Evolutionary conservation across 345 rosid genomes (phyloP), one percentile per base, ranked within the genome.

Genomic region (Anacardium occidentale): DNA sequence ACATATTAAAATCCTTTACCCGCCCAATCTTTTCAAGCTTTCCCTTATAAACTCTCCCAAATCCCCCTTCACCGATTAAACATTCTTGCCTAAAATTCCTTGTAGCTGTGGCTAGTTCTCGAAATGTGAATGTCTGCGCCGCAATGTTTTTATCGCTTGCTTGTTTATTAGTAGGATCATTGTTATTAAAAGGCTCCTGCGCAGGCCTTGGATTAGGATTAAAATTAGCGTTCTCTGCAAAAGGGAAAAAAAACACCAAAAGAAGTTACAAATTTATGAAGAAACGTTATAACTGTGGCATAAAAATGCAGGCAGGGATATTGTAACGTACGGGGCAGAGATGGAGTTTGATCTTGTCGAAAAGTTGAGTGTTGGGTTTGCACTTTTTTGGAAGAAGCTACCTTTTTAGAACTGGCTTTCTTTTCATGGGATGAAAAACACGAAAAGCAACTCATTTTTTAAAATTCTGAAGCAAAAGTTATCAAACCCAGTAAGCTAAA

Each of bases 21-120:
- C 82, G 90, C 71, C 83, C 86, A 25, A 71, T 78, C 59, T 85
- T 89, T n/a, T 85, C 95, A 34, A 94, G 86, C 55, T 77, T 84
- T n/a, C 97, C 98, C 67, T 87, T 94, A 74, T 92, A 94, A 75
- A 94, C 98, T 70, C 98, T 85, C 0, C 98, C 98, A 10, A 94
- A 94, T 63, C 98, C 97, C 11, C 98, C 98, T 86, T 94, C 98
- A 24, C 98, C 98, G 3, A 92, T 86, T 34, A 94, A 71, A 80
- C 98, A 94, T 78, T 90, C 98, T 65, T 87, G 92, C 66, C 92
- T 67, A 78, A 94, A 92, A 81, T 94, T 94, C 88, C 83, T 90
- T 0, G 98, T 94, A 2, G 98, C 97, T 3, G 88, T 79, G 15
- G 98, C 98, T 55, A 94, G 75, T 75, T 94, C 97, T 0, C 93